phyloP scores from a whole-genome alignment of 768 basidiomycete genomes.

The Lactifluus subvellereus region DNA sequence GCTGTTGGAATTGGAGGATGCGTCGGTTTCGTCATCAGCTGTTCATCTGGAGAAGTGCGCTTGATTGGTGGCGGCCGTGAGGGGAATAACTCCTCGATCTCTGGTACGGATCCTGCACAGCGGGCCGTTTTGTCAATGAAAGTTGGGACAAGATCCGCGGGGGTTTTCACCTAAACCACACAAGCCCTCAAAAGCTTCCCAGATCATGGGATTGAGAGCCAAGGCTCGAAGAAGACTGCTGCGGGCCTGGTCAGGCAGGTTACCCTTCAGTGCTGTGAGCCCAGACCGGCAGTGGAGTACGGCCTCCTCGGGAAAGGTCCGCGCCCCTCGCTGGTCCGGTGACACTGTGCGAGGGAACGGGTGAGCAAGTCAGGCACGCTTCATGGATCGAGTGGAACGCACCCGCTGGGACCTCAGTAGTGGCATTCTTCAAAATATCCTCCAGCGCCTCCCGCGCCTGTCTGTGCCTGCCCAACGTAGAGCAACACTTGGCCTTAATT shows the following conservation, averaged over 20 bases:
- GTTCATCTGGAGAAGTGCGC: conserved; percentile 48
- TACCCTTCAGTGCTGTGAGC: conserved; percentile 69
- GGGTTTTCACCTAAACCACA: conserved; percentile 59
- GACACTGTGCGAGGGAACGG: conserved; percentile 40
- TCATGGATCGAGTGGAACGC: conserved; percentile 29
- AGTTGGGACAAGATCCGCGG: not conserved
- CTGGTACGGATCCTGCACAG: conserved; percentile 55
- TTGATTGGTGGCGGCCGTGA: conserved; percentile 53
- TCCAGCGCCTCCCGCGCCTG: conserved; percentile 72
- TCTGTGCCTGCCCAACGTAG: conserved; percentile 62
- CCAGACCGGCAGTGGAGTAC: conserved; percentile 74
- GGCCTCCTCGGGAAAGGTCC: conserved; percentile 64
- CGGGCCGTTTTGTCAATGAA: conserved; percentile 18
- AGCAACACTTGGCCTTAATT: conserved; percentile 73
- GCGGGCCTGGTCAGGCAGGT: conserved; percentile 68
- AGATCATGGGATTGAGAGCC: conserved; percentile 67
- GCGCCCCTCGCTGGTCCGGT: conserved; percentile 46
- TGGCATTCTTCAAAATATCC: conserved; percentile 47
- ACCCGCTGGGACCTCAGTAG: conserved; percentile 52
- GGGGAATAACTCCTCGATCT: conserved; percentile 69
- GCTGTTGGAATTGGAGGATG: conserved; percentile 42
- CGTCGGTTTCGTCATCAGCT: conserved; percentile 31
- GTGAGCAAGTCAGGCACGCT: conserved; percentile 17
- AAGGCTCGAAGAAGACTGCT: conserved; percentile 68
- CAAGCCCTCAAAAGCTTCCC: conserved; percentile 90